Evolutionary conservation across 768 basidiomycete genomes (phyloP).

Genomic region (Russula lepida): DNA sequence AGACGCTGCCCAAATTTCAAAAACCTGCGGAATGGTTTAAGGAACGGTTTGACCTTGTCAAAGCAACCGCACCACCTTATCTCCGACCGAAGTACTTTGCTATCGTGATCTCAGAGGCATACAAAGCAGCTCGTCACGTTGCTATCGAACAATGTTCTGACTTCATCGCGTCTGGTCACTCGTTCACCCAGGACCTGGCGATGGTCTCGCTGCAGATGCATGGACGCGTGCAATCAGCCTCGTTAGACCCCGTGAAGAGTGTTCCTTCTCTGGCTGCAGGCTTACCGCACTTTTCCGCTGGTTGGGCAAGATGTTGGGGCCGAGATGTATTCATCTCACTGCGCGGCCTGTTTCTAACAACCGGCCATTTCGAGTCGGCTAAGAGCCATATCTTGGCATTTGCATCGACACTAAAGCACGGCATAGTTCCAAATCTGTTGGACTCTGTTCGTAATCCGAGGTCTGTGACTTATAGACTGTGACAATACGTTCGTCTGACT

Average conservation of each 20-base stretch:
- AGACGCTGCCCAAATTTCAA: slow-evolving; percentile 50
- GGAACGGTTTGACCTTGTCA: slow-evolving; percentile 79
- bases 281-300: slow-evolving; percentile 84
- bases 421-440: slow-evolving; percentile 90
- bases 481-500: background rate
- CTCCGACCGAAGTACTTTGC: slow-evolving; percentile 96
- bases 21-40: slow-evolving; percentile 78
- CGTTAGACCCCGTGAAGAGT: slow-evolving; percentile 60
- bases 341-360: slow-evolving; percentile 87
- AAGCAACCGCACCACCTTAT: slow-evolving; percentile 67
- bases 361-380: slow-evolving; percentile 81
- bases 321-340: slow-evolving; percentile 91
- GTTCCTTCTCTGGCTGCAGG: slow-evolving; percentile 90
- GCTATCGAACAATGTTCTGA: slow-evolving; percentile 85
- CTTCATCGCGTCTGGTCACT: slow-evolving; percentile 76
- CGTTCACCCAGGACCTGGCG: slow-evolving; percentile 86
- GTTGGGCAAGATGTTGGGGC: slow-evolving; percentile 98
- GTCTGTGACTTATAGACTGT: slow-evolving; percentile 32
- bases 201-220: slow-evolving; percentile 85
- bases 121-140: slow-evolving; percentile 79
- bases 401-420: slow-evolving; percentile 88
- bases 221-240: slow-evolving; percentile 84
- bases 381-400: slow-evolving; percentile 89
- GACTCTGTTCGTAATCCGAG: slow-evolving; percentile 83
- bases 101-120: slow-evolving; percentile 80